Base-by-base conservation (phyloP, 495 filamentous ascomycete species). In the Talaromyces borbonicus region DNA sequence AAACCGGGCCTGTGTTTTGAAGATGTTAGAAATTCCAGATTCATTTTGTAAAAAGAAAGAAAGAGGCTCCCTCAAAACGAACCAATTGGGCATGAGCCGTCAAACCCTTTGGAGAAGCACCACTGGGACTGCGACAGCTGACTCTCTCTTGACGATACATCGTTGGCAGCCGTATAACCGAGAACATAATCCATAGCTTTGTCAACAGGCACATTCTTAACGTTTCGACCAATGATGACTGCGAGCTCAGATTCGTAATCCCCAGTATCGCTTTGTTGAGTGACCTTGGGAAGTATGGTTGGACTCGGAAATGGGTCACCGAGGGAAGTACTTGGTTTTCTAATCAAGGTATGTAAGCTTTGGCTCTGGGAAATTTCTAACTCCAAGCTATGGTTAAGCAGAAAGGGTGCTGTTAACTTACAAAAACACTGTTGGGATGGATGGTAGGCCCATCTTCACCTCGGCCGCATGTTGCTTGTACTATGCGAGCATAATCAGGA, bases 171-270 rank as follows among this genome's bases (percentile, higher is more conserved):
- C 3, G 81, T 75, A 54, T 90, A 93, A 1, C 87, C 87, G 2
- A 89, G 66, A 1, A 92, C 83, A 52, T 90, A 81, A 49, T 83
- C 72, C 8, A 90, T 63, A 1, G 87, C 87, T 22, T 80, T 65
- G 0, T 70, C 64, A 56, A 87, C 84, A 6, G 78, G 55, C 18
- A 92, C 79, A 52, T 90, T 79, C 33, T 68, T 66, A 27, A 77
- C 83, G 18, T 75, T 63, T 55, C 79, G 80, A 18, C 85, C 85
- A 50, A 92, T 89, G 1, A 92, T 62, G 38, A 77, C 75, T 1
- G 86, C 83, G 47, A 93, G 76, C 59, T 93, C 87, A 39, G 82
- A 85, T 57, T 92, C 87, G 51, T 90, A 93, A 57, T 92, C 87
- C 6, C 89, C 69, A 4, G 66, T 75, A 35, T 64, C 66, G 40